phyloP scores from a whole-genome alignment of 371 early-diverging fungal genomes.

The Actinomortierella ambigua region DNA sequence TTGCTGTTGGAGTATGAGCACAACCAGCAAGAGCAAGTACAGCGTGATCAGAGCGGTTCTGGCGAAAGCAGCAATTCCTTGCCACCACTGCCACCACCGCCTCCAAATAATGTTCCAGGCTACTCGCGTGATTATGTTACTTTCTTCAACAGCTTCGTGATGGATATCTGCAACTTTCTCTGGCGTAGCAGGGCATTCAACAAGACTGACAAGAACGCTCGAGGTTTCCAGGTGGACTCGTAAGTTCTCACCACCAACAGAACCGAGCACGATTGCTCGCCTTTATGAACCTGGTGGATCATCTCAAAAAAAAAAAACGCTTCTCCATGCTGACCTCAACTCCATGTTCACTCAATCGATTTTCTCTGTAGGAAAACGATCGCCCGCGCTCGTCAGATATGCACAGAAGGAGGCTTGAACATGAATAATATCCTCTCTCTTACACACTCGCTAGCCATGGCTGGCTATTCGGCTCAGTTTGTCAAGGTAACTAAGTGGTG shows the following conservation, averaged over 20 bases:
- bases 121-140: constrained; percentile 54
- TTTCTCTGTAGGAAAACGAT: constrained; percentile 34
- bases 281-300: background rate
- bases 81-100: constrained; percentile 3
- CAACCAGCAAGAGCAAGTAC: constrained; percentile 43
- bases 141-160: constrained; percentile 61
- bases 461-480: constrained; percentile 54
- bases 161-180: constrained; percentile 60
- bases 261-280: background rate
- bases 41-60: constrained; percentile 39
- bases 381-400: constrained; percentile 31
- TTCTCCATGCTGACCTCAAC: background rate
- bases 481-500: constrained; percentile 52
- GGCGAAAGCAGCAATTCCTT: constrained; percentile 22
- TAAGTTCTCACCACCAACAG: constrained; percentile 24
- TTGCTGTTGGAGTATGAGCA: constrained; percentile 25
- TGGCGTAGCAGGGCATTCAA: constrained; percentile 57
- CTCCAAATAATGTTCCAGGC: constrained; percentile 23
- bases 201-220: constrained; percentile 41
- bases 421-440: constrained; percentile 49
- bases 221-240: constrained; percentile 52
- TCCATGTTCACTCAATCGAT: no score
- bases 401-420: constrained; percentile 44
- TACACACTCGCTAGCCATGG: constrained; percentile 52
- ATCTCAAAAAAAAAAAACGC: background rate